Conservation (phyloP, 2,329 filamentous ascomycete genomes). For the Aureobasidium pullulans region DNA sequence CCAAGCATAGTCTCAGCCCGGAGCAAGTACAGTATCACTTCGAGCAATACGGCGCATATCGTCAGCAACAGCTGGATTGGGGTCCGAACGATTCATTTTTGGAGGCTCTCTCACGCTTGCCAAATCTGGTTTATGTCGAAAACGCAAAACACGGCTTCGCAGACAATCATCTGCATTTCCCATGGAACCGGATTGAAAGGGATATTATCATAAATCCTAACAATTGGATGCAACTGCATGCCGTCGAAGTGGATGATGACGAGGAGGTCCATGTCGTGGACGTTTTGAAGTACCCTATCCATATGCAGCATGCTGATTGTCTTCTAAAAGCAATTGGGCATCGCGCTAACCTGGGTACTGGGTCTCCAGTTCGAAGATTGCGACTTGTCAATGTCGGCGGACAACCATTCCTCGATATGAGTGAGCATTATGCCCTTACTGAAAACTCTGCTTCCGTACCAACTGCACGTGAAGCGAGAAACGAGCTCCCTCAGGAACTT, state of each 20-base stretch:
- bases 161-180: conserved; percentile 16
- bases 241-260: neutral
- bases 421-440: neutral
- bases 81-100: conserved; percentile 17
- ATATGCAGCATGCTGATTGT: conserved; percentile 4
- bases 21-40: neutral
- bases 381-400: conserved; percentile 1
- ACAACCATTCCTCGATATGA: conserved; percentile 4
- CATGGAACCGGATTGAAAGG: conserved; percentile 17
- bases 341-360: neutral
- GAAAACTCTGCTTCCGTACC: neutral
- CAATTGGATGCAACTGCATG: conserved; percentile 17
- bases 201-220: conserved; percentile 17
- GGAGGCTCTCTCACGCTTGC: conserved; percentile 18
- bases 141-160: conserved; percentile 16
- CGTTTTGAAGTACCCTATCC: neutral
- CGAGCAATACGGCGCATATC: neutral
- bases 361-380: neutral
- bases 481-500: neutral
- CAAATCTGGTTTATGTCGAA: conserved; percentile 15
- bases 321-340: neutral
- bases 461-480: neutral
- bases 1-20: conserved; percentile 16
- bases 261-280: conserved; percentile 10
- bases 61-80: conserved; percentile 15